These are phyloP conservation scores for Daldinia eschscholtzii DNA, from an alignment of 2,329 filamentous ascomycete genomes.

Conservation along the genomic window DNA sequence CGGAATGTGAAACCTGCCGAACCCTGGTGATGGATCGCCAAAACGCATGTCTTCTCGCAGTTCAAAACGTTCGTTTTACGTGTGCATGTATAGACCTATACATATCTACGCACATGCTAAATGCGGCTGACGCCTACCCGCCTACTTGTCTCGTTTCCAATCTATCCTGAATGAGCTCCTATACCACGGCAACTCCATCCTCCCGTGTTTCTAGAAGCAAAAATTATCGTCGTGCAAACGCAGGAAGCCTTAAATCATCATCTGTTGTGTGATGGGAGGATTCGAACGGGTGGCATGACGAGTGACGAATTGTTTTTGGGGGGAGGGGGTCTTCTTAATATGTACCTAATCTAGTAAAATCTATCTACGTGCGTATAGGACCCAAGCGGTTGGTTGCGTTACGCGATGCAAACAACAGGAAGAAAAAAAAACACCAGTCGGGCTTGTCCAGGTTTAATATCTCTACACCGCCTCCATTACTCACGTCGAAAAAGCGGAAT, in stretches of 20 bases:
- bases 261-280: constrained; percentile 7
- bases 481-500: constrained; percentile 30
- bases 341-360: no score
- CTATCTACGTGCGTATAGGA: constrained; percentile 12
- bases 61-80: constrained; percentile 4
- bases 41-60: constrained; percentile 3
- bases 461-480: constrained; percentile 37
- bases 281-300: not conserved
- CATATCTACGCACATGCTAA: not conserved
- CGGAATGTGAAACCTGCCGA: constrained; percentile 27
- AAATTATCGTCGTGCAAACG: constrained; percentile 19
- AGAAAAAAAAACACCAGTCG: not conserved
- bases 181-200: constrained; percentile 33
- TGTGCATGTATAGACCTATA: not conserved
- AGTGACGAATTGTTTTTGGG: not conserved
- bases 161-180: constrained; percentile 18
- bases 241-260: not conserved
- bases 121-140: constrained; percentile 23
- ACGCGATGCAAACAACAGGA: constrained; percentile 15
- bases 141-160: constrained; percentile 14
- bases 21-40: constrained; percentile 29
- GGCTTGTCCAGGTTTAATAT: constrained; percentile 22
- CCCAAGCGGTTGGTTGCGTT: constrained; percentile 17
- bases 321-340: not conserved
- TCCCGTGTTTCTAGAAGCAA: constrained; percentile 23